Percentiles rank a stretch among this genome's conserved stretches.
Evolutionary conservation across 176 grass and related monocot species (phyloP).

Genomic region (Carex pumila): DNA sequence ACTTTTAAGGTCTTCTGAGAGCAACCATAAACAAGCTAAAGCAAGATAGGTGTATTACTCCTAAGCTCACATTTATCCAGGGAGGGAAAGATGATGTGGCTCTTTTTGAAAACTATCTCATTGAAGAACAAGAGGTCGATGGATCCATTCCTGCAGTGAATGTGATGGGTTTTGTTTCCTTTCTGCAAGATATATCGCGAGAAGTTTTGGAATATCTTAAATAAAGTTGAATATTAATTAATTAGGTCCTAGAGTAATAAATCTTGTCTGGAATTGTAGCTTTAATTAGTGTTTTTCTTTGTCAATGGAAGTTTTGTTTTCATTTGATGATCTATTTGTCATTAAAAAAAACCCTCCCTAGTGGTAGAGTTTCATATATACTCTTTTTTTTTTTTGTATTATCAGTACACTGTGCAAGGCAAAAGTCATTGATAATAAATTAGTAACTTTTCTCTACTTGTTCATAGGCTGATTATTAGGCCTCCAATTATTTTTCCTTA

Average conservation of each 20-base stretch:
- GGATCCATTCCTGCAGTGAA: slow-evolving; percentile 34
- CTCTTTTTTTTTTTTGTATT: background rate
- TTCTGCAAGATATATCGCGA: slow-evolving; percentile 52
- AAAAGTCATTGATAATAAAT: background rate
- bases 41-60: slow-evolving; percentile 73
- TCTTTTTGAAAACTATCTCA: slow-evolving; percentile 75
- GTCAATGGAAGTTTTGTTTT: background rate
- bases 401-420: background rate
- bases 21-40: slow-evolving; percentile 56
- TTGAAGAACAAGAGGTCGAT: slow-evolving; percentile 87
- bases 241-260: background rate
- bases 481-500: no score
- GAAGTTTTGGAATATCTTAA: slow-evolving; percentile 63
- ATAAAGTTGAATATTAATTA: slow-evolving; percentile 18
- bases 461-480: background rate
- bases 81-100: slow-evolving; percentile 65
- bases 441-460: background rate
- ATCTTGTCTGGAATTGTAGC: background rate
- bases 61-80: slow-evolving; percentile 63
- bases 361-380: no score
- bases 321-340: background rate
- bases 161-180: slow-evolving; percentile 68
- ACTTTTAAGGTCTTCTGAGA: slow-evolving; percentile 70
- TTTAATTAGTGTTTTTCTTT: background rate
- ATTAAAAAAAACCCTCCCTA: background rate